phyloP scores from a whole-genome alignment of 352 stramenopile species.

The Pythium aquatile region DNA sequence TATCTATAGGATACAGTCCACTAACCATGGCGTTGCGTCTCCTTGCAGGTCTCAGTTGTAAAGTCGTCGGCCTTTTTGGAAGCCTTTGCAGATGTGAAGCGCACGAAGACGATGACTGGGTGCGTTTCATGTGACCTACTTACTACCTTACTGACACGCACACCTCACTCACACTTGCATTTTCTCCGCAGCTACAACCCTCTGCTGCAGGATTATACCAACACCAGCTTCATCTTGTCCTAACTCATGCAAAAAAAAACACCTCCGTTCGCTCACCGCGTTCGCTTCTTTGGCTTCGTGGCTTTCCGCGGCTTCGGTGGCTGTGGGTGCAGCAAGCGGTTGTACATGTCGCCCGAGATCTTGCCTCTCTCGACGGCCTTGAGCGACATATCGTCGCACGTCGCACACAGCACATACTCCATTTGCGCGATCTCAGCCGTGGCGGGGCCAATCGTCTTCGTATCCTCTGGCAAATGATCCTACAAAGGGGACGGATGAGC shows the following conservation, averaged over 20 bases:
- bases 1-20: neutral
- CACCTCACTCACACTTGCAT: neutral
- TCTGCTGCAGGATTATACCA: slow-evolving; percentile 87
- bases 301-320: slow-evolving; percentile 9
- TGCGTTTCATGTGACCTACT: slow-evolving; percentile 26
- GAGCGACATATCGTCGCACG: slow-evolving; percentile 40
- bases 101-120: slow-evolving; percentile 82
- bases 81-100: slow-evolving; percentile 71
- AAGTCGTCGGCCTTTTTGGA: slow-evolving; percentile 80
- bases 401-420: slow-evolving; percentile 59
- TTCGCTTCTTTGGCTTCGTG: slow-evolving; percentile 22
- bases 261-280: slow-evolving; percentile 8
- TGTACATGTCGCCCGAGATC: slow-evolving; percentile 37
- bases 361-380: slow-evolving; percentile 45
- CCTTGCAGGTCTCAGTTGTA: slow-evolving; percentile 70
- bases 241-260: slow-evolving; percentile 26
- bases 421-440: slow-evolving; percentile 50
- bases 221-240: slow-evolving; percentile 89
- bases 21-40: neutral
- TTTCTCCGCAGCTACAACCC: slow-evolving; percentile 75
- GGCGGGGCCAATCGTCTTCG: slow-evolving; percentile 41
- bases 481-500: slow-evolving; percentile 12
- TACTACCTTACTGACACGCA: neutral
- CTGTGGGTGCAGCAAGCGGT: slow-evolving; percentile 30
- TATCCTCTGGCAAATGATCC: slow-evolving; percentile 46